Evolutionary conservation across 2,329 filamentous ascomycete species (phyloP).

Genomic region (Colletotrichum kahawae): DNA sequence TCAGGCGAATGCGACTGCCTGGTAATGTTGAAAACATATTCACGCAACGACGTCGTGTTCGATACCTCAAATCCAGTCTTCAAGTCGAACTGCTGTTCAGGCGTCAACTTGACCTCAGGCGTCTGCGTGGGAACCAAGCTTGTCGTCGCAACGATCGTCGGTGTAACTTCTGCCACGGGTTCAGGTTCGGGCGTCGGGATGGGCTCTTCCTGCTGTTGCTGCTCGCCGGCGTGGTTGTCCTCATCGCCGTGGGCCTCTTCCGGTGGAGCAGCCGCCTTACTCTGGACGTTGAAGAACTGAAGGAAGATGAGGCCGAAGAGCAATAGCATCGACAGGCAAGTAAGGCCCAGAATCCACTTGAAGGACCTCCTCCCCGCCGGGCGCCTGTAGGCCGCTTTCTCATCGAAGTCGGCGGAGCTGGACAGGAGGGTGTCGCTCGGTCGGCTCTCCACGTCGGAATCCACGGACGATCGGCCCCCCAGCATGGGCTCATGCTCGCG

Average conservation of each 20-base stretch:
- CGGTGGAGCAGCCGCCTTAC: neutral
- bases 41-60: constrained; percentile 38
- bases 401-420: neutral
- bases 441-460: constrained; percentile 13
- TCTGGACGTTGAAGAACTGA: constrained; percentile 16
- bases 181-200: neutral
- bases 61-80: constrained; percentile 4
- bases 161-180: neutral
- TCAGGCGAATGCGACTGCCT: constrained; percentile 57
- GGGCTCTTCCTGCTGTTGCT: constrained; percentile 4
- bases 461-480: constrained; percentile 1
- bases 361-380: constrained; percentile 7
- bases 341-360: constrained; percentile 13
- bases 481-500: constrained; percentile 18
- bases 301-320: constrained; percentile 17
- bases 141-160: neutral
- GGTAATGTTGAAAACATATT: constrained; percentile 59
- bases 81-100: constrained; percentile 8
- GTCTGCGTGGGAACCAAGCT: constrained; percentile 1
- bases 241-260: constrained; percentile 5
- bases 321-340: constrained; percentile 9
- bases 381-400: constrained; percentile 2
- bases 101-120: neutral
- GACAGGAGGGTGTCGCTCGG: constrained; percentile 1
- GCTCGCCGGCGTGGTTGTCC: neutral